Evolutionary conservation across 371 early-diverging fungal species (phyloP), one percentile per base, ranked within the genome.

Genomic region (Entomophthora muscae): DNA sequence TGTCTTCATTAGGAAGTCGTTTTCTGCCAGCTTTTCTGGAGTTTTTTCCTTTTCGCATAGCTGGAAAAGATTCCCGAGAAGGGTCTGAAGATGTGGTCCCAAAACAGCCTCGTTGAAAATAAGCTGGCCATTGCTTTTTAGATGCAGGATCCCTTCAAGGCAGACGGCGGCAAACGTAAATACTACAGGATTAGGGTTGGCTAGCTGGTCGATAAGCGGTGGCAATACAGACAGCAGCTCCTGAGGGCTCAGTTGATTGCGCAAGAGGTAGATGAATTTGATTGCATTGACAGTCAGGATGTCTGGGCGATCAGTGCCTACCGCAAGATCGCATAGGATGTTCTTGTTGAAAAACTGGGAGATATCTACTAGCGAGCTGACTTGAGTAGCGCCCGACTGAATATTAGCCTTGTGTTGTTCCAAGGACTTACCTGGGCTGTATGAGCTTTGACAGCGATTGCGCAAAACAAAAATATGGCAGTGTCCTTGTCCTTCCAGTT

Each of bases 401-500:
- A 69, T 0, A 67, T n/a, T n/a, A n/a, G n/a, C n/a, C n/a, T n/a
- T n/a, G n/a, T n/a, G n/a, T n/a, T n/a, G n/a, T n/a, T n/a, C n/a
- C n/a, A n/a, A n/a, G n/a, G 32, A 23, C 65, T 32, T 69, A 80
- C 82, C 67, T 78, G 78, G 1, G 77, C 69, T 7, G 79, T 79
- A 1, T 75, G 70, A 32, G 79, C 76, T 52, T 82, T 83, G 13
- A 87, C 80, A 24, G 91, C 85, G 58, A 96, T 84, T 22, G 96
- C 83, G 2, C 88, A 91, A 32, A 93, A 78, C 70, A 96, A 73
- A 67, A 88, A 94, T 33, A 95, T 77, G 32, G 98, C 97, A 0
- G 90, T 87, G 67, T 98, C 95, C 73, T 98, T 96, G 53, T 88
- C 83, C 69, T 89, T 90, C 98, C 98, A 98, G 71, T 93, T 83